Base-by-base conservation (phyloP, 2,329 filamentous ascomycete genomes). In the Aspergillus unguis region DNA sequence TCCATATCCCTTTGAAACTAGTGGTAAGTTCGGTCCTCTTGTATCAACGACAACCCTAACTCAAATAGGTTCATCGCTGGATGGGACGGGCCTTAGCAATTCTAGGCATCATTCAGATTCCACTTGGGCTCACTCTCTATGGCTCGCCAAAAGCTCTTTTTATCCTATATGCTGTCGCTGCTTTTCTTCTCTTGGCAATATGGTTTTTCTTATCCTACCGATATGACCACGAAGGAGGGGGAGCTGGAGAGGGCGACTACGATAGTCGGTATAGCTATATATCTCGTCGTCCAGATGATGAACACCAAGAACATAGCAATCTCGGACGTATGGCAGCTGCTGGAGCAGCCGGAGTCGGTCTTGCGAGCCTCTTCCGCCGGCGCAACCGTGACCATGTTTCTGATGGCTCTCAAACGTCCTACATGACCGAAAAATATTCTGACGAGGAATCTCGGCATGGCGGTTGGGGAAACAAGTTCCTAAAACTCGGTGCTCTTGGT, bases 61-160 rank as follows among this genome's bases (percentile, higher is more conserved):
- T 5, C 75, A 23, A 80, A 35, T 79, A 88, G 79, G 71, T 97
- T 38, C 94, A 99, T 73, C 88, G 92, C 67, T 96, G 94, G 90
- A 74, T 88, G 17, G 94, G 94, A 17, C 80, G 92, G 52, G 75
- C 82, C 0, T 84, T 92, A 62, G 87, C 88, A 2, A 72, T 97
- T 17, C 77, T 99, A 3, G 94, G 90, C 0, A 85, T 97, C 59
- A 81, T 86, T 3, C 94, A 99, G 68, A 84, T 99, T 8, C 88
- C 94, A 0, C 79, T 99, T 0, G 94, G 94, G 0, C 78, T 99
- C 43, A 92, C 92, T 0, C 78, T 99, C 1, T 99, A 96, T 65
- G 94, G 94, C 5, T 96, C 92, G 29, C 92, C 94, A 4, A 84
- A 87, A 64, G 83, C 81, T 35, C 80, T 92, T 3, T 99, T 97